Evolutionary conservation across 2,329 filamentous ascomycete genomes (phyloP), one percentile per base, ranked within the genome.

Genomic region (Zelopaecilomyces penicillatus): DNA sequence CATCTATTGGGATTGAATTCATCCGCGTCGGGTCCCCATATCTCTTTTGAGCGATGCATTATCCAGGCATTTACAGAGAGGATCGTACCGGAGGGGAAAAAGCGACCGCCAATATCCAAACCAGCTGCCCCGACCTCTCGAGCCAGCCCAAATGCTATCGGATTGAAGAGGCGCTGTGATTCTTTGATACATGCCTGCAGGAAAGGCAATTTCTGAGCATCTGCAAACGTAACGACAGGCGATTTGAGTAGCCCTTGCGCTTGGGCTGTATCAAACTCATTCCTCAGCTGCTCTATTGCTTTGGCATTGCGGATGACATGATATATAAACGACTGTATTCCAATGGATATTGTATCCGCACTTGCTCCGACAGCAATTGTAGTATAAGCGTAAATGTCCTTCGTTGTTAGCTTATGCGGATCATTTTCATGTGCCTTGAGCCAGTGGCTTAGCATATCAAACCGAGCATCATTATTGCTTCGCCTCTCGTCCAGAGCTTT

Each of bases 181-280:
- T 73, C 69, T 4, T 69, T 59, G 10, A 71, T 51, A 35, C 57
- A 61, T 3, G 66, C 67, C 26, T 60, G 52, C 27, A 70, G 54
- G 43, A 59, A 65, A 4, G 55, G 45, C 0, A 70, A 52, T 9
- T 55, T 50, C 37, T 54, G 56, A 1, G 63, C 53, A 26, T 62
- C 55, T 4, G 50, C 48, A 26, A 37, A 48, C 4, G 11, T 41
- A 5, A 53, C 45, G 10, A 51, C 37, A 6, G 30, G 35, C 2
- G 41, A 37, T 9, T 39, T 10, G 34, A 46, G 49, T 5, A 27
- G 26, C 1, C 48, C 49, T 33, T 44, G 28, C 4, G 5, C 9
- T 4, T 9, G 11, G n/a, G 49, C 50, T 3, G 27, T 39, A 11
- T 50, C 43, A n/a, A 52, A 41, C 30, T 52, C 50, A 3, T 30